Percentiles rank a stretch among this genome's conserved stretches.
Evolutionary conservation across 345 rosid species (phyloP).

Genomic region (Draba incana): DNA sequence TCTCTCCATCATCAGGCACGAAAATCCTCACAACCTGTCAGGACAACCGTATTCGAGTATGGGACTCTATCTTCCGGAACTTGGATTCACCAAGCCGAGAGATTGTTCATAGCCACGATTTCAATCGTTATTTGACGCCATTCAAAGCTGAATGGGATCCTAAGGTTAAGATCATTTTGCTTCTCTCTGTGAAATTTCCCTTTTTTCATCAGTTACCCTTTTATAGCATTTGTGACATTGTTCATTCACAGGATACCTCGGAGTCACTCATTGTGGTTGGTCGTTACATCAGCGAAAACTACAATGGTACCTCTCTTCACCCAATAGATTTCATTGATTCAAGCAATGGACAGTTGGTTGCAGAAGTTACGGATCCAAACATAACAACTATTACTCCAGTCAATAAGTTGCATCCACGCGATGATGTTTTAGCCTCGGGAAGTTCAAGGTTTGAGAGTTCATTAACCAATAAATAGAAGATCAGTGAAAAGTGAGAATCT

Average conservation of each 20-base stretch:
- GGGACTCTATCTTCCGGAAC: slow-evolving; percentile 90
- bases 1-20: slow-evolving; percentile 84
- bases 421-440: slow-evolving; percentile 91
- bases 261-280: slow-evolving; percentile 92
- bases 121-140: slow-evolving; percentile 88
- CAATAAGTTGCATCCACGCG: slow-evolving; percentile 91
- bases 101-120: slow-evolving; percentile 98
- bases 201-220: not conserved
- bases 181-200: not conserved
- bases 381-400: slow-evolving; percentile 93
- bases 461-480: not conserved
- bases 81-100: slow-evolving; percentile 90
- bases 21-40: slow-evolving; percentile 90
- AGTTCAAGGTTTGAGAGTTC: slow-evolving; percentile 72
- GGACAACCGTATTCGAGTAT: slow-evolving; percentile 85
- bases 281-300: slow-evolving; percentile 93
- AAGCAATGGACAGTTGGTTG: slow-evolving; percentile 83
- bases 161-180: slow-evolving; percentile 53
- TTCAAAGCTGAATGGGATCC: slow-evolving; percentile 99
- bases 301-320: slow-evolving; percentile 83
- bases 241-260: slow-evolving; percentile 67
- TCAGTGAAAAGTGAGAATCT: not conserved
- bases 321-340: slow-evolving; percentile 90
- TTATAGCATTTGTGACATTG: slow-evolving; percentile 4
- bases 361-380: slow-evolving; percentile 95